Evolutionary conservation across 768 basidiomycete species (phyloP).

Genomic region (Calocybe cyanea): DNA sequence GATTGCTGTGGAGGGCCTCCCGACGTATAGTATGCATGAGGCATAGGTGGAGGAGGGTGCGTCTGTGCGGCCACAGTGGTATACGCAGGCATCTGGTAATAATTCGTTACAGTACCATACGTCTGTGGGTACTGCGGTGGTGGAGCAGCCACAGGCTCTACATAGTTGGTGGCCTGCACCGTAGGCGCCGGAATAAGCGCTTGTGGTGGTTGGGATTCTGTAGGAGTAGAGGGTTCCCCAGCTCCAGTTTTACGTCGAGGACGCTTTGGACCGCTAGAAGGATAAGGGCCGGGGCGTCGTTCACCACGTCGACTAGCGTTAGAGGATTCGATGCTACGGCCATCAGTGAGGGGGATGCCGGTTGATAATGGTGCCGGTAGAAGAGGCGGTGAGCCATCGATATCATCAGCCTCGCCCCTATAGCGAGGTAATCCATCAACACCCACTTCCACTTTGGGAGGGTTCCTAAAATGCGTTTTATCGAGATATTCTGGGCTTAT

Average conservation of each 20-base stretch:
- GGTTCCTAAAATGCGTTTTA: slow-evolving; percentile 87
- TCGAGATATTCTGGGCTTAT: slow-evolving; percentile 88
- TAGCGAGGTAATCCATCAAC: slow-evolving; percentile 81
- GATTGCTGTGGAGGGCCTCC: slow-evolving; percentile 4
- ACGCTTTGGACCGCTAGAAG: slow-evolving; percentile 10
- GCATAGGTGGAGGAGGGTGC: slow-evolving; percentile 7
- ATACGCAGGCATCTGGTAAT: slow-evolving; percentile 14
- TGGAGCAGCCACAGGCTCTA: slow-evolving; percentile 3
- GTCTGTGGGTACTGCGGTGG: slow-evolving; percentile 3
- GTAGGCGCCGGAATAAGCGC: background rate
- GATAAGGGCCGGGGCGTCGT: slow-evolving; percentile 17
- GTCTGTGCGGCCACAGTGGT: slow-evolving; percentile 7
- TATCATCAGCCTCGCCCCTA: slow-evolving; percentile 78
- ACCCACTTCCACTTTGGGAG: slow-evolving; percentile 84
- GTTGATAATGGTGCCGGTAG: slow-evolving; percentile 40
- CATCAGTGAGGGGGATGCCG: slow-evolving; percentile 45
- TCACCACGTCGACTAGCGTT: slow-evolving; percentile 9
- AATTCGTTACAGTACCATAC: slow-evolving; percentile 9
- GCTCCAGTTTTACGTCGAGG: slow-evolving; percentile 13
- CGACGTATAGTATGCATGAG: slow-evolving; percentile 8
- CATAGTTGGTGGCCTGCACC: background rate
- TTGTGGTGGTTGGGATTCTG: slow-evolving; percentile 8
- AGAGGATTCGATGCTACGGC: slow-evolving; percentile 33
- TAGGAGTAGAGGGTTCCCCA: slow-evolving; percentile 8
- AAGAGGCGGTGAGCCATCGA: slow-evolving; percentile 40